These are phyloP conservation scores for Podaxis sp. DNA, from an alignment of 768 basidiomycete genomes.

Conservation along the genomic window DNA sequence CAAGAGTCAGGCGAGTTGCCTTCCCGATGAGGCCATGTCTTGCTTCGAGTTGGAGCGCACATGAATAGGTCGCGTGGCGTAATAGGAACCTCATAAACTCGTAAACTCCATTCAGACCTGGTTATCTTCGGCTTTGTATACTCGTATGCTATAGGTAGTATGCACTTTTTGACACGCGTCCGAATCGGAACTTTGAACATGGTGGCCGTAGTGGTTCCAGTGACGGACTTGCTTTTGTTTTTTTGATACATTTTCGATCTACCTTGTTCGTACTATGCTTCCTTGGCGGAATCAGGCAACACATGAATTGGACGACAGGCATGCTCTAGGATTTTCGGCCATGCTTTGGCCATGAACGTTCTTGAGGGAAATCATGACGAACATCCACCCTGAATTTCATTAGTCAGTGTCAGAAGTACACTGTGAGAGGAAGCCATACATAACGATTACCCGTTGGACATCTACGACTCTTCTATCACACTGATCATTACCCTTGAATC, in stretches of 20 bases:
- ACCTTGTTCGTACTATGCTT: not conserved
- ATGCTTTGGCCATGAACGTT: not conserved
- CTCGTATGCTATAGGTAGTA: not conserved
- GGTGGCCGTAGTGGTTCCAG: not conserved
- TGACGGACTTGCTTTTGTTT: not conserved
- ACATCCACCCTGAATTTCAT: not conserved
- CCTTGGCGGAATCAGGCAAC: not conserved
- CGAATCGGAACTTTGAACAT: slow-evolving; percentile 9
- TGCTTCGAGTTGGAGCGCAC: slow-evolving; percentile 16
- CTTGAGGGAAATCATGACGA: not conserved
- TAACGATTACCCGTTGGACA: not conserved
- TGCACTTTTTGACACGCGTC: not conserved
- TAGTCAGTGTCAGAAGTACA: not conserved
- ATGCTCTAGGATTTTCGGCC: not conserved
- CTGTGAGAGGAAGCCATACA: not conserved
- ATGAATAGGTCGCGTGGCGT: not conserved
- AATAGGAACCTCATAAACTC: not conserved
- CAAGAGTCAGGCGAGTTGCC: slow-evolving; percentile 36
- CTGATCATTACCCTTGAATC: not conserved
- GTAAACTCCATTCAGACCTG: not conserved
- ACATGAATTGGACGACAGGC: not conserved
- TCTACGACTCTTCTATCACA: not conserved
- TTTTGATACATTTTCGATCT: not conserved
- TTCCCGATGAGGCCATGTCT: slow-evolving; percentile 45
- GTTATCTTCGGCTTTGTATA: not conserved